Percentiles rank a stretch among this genome's conserved stretches.
These are phyloP conservation scores for Cavenderia fasciculata DNA, from an alignment of 78 protist genomes.

Conservation along the genomic window DNA sequence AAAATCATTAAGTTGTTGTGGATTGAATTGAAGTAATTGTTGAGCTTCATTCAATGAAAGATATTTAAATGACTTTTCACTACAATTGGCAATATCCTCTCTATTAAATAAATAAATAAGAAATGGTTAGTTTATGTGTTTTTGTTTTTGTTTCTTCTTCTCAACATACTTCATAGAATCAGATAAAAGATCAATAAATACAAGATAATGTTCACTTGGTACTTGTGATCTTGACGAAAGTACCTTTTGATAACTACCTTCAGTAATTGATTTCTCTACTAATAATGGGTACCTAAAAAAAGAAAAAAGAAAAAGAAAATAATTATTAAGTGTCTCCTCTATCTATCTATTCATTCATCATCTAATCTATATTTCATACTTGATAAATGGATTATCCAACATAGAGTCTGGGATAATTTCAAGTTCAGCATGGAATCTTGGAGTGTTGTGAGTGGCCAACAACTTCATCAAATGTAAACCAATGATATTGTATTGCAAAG, in stretches of 20 bases:
- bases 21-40: slow-evolving; percentile 23
- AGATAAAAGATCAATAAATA: slow-evolving; percentile 35
- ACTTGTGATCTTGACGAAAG: slow-evolving; percentile 41
- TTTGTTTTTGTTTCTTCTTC: neutral
- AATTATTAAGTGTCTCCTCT: no score
- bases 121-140: neutral
- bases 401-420: slow-evolving; percentile 50
- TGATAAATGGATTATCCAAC: slow-evolving; percentile 47
- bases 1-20: slow-evolving; percentile 36
- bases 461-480: slow-evolving; percentile 71
- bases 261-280: slow-evolving; percentile 56
- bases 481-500: slow-evolving; percentile 41
- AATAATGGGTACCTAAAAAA: slow-evolving; percentile 50
- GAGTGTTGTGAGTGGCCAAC: slow-evolving; percentile 41
- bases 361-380: no score
- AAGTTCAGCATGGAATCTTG: slow-evolving; percentile 51
- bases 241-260: slow-evolving; percentile 66
- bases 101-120: neutral
- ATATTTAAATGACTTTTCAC: slow-evolving; percentile 66
- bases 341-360: no score
- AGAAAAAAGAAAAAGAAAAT: neutral
- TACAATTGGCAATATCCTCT: slow-evolving; percentile 77
- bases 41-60: slow-evolving; percentile 53
- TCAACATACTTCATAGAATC: slow-evolving; percentile 36
- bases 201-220: slow-evolving; percentile 55